phyloP scores from a whole-genome alignment of 106 monocot genomes.

The Hemerocallis citrina region DNA sequence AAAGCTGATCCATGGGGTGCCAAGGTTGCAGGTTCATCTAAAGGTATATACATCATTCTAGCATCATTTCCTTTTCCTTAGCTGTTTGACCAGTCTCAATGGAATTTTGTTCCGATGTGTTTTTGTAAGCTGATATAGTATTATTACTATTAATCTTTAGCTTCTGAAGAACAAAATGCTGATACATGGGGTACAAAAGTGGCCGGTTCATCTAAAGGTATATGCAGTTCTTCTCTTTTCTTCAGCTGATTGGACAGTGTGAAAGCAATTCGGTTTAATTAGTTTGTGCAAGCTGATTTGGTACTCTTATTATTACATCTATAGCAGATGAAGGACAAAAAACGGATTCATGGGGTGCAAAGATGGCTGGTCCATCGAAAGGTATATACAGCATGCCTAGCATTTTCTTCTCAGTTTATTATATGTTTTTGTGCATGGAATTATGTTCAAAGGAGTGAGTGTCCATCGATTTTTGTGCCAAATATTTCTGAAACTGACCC shows the following conservation, averaged over 20 bases:
- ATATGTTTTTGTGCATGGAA: no score
- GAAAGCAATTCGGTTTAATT: neutral
- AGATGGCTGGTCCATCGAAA: no score
- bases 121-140: neutral
- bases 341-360: no score
- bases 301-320: no score
- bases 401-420: no score
- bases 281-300: neutral
- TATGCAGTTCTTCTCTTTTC: neutral
- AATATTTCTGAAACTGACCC: no score
- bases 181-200: slow-evolving; percentile 5
- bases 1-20: neutral
- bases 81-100: neutral
- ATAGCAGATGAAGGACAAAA: no score
- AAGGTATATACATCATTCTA: neutral
- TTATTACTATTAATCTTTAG: neutral
- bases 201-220: neutral
- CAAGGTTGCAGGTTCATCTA: neutral
- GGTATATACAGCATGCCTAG: no score
- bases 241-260: neutral
- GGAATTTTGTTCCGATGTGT: neutral
- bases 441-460: no score
- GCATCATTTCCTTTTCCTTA: neutral
- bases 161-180: neutral
- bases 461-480: no score